Conservation (phyloP, 176 grass and related monocot genomes). For the Chloris gayana region DNA sequence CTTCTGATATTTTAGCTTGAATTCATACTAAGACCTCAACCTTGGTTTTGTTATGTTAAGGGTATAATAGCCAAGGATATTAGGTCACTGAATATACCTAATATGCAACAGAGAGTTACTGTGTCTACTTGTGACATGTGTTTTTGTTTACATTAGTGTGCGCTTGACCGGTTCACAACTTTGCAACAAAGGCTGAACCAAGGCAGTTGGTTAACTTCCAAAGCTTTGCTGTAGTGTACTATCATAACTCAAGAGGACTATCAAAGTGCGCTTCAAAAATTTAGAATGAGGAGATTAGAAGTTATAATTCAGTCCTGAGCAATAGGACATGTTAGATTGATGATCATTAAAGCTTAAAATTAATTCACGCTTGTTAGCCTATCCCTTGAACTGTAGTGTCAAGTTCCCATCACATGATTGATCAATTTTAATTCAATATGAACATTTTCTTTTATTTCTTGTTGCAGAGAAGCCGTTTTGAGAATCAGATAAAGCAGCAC, state of each 20-base stretch:
- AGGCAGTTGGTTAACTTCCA: constrained; percentile 3
- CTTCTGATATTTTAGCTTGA: background rate
- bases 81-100: constrained; percentile 17
- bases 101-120: background rate
- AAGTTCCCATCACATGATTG: constrained; percentile 4
- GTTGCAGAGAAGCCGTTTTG: constrained; percentile 84
- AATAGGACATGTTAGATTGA: constrained; percentile 8
- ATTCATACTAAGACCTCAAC: background rate
- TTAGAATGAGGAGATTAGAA: background rate
- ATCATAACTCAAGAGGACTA: background rate
- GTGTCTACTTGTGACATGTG: background rate
- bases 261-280: background rate
- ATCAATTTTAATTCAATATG: constrained; percentile 9
- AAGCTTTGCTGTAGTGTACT: background rate
- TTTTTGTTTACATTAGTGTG: constrained; percentile 17
- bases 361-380: background rate
- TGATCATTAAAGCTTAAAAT: constrained; percentile 10
- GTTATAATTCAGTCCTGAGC: background rate
- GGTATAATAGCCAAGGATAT: no score
- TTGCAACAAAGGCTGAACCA: background rate
- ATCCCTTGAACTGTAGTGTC: background rate
- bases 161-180: constrained; percentile 16
- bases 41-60: background rate
- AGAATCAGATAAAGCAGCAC: constrained; percentile 94
- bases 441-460: constrained; percentile 32